Evolutionary conservation across 2,329 filamentous ascomycete species (phyloP), one percentile per base, ranked within the genome.

Genomic region (Neofusicoccum cordaticola): DNA sequence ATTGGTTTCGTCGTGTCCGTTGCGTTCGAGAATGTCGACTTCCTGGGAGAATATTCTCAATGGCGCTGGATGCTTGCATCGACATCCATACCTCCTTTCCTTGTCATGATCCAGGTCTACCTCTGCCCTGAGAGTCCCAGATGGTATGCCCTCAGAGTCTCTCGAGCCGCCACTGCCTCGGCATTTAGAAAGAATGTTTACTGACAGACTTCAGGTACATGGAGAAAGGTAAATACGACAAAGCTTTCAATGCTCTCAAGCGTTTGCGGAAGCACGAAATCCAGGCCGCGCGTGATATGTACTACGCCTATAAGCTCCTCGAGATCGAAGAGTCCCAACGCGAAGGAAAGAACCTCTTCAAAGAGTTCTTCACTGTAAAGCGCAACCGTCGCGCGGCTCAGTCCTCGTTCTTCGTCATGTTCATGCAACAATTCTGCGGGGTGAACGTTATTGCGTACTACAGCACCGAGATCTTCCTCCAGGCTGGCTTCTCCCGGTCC

Each of bases 231-330:
- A 75, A 77, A n/a, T 72, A 79, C 51, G 66, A 74, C 12, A 77
- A 79, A 45, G 80, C 79, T 2, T 82, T 78, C 69, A 58, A 69
- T 17, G 77, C 80, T 2, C 77, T 82, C 66, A 72, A 71, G 17
- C 70, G 69, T 6, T 67, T 82, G 8, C 77, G 80, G 0, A 71
- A 73, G 19, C 74, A 79, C 4, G 78, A 82, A 5, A 76, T 86
- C n/a, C 82, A 85, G 65, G 84, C 83, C 0, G 83, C 83, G 0
- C 72, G 84, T 35, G 84, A 86, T 67, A 76, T 81, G 58, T 86
- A 84, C 74, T 86, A 86, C 71, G 65, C 67, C 1, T 82, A 6
- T 78, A 82, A 67, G 80, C 80, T 1, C 77, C 79, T 2, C 71
- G 80, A 31, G 80, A 82, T 65, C 70, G 81, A 67, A 70, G 61